Percentiles rank a stretch among this genome's conserved stretches.
Conservation (phyloP, 1,139 yeast genomes). For the Yamadazyma aaseri region DNA sequence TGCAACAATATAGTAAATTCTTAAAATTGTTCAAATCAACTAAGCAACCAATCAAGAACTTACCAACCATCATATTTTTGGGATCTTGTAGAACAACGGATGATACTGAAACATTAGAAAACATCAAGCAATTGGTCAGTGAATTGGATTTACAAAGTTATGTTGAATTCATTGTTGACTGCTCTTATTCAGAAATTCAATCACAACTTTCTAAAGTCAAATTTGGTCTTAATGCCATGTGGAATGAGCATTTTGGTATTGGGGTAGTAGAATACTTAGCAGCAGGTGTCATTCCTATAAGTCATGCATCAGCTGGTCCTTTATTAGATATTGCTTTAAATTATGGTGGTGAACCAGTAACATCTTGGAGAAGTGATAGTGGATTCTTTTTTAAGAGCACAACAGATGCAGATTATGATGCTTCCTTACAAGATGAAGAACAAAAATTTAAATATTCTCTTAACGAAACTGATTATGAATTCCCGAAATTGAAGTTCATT, state of each 20-base stretch:
- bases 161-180: slow-evolving; percentile 72
- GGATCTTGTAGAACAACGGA: slow-evolving; percentile 79
- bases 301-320: slow-evolving; percentile 94
- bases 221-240: slow-evolving; percentile 93
- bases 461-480: neutral
- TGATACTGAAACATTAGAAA: slow-evolving; percentile 61
- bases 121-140: slow-evolving; percentile 45
- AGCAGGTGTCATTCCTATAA: slow-evolving; percentile 83
- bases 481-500: slow-evolving; percentile 4
- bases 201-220: slow-evolving; percentile 56
- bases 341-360: slow-evolving; percentile 15
- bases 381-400: slow-evolving; percentile 71
- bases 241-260: slow-evolving; percentile 99
- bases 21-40: slow-evolving; percentile 23
- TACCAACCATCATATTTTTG: slow-evolving; percentile 63
- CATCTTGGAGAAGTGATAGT: slow-evolving; percentile 42
- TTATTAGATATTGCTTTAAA: slow-evolving; percentile 69
- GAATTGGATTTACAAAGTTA: slow-evolving; percentile 46
- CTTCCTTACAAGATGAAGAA: slow-evolving; percentile 14
- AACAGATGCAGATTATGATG: slow-evolving; percentile 64
- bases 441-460: slow-evolving; percentile 1
- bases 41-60: slow-evolving; percentile 18
- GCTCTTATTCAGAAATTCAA: slow-evolving; percentile 65
- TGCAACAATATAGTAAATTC: slow-evolving; percentile 61
- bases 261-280: slow-evolving; percentile 94